Percentiles rank a stretch among this genome's conserved stretches.
Conservation (phyloP, 306 rosid species). For the Echinosophora koreensis region DNA sequence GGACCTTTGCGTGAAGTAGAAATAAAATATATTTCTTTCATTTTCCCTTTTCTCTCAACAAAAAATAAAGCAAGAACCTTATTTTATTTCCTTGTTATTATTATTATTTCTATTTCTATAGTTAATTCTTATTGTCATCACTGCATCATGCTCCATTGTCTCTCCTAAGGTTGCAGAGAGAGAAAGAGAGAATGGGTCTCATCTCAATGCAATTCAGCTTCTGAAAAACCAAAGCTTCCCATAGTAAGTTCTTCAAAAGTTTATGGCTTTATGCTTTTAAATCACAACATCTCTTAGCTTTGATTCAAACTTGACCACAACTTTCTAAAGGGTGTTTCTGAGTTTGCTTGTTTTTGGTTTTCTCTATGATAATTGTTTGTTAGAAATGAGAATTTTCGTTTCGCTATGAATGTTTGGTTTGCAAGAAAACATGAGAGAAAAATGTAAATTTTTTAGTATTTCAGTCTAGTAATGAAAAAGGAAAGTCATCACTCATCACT, state of each 20-base stretch:
- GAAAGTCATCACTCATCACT: conserved; percentile 33
- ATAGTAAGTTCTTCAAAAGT: conserved; percentile 50
- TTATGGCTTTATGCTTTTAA: conserved; percentile 24
- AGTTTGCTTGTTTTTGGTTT: conserved; percentile 3
- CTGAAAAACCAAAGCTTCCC: conserved; percentile 50
- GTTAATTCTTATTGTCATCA: conserved; percentile 39
- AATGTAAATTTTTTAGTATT: too few species aligned
- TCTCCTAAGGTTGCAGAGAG: conserved; percentile 63
- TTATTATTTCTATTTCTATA: background rate
- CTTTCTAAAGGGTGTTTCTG: conserved; percentile 40
- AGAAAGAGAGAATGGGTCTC: conserved; percentile 52
- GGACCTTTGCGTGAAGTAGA: conserved; percentile 57
- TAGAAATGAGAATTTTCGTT: conserved; percentile 28
- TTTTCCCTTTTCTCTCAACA: conserved; percentile 30
- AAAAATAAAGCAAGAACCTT: background rate
- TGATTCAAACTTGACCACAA: conserved; percentile 36
- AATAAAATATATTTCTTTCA: conserved; percentile 41
- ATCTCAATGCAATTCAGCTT: conserved; percentile 53
- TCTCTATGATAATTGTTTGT: background rate
- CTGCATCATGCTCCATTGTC: conserved; percentile 61
- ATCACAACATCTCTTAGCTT: conserved; percentile 35
- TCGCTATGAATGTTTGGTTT: conserved; percentile 29
- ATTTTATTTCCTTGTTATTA: conserved; percentile 27
- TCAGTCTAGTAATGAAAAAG: conserved; percentile 27
- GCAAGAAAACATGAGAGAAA: conserved; percentile 37